phyloP scores from a whole-genome alignment of 257 asterid species.

The Plectranthus barbatus region DNA sequence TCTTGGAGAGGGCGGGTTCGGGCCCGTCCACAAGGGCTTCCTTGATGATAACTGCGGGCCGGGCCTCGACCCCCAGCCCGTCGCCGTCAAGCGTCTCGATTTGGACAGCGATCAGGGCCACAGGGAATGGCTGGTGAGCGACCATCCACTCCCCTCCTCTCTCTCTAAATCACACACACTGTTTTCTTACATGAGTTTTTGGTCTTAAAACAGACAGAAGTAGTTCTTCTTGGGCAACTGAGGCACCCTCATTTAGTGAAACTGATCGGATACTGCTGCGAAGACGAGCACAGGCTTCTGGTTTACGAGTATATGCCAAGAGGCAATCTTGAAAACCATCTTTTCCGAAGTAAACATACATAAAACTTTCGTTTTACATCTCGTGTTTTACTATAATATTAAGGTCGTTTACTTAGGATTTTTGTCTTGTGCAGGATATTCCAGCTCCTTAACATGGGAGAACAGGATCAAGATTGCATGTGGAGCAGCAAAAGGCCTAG shows the following conservation, averaged over 20 bases:
- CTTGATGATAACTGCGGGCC: conserved; percentile 49
- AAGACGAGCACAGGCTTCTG: conserved; percentile 70
- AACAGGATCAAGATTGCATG: conserved; percentile 61
- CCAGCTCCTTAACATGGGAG: conserved; percentile 53
- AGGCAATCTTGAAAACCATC: conserved; percentile 67
- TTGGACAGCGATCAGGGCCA: conserved; percentile 72
- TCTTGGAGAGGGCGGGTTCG: conserved; percentile 88
- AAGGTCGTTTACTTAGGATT: too few relatives aligned
- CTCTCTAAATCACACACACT: neutral
- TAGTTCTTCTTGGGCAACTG: conserved; percentile 71
- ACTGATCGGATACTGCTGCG: conserved; percentile 80
- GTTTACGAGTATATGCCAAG: conserved; percentile 77
- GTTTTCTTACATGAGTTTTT: neutral
- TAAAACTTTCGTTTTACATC: too few relatives aligned
- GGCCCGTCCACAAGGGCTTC: conserved; percentile 87
- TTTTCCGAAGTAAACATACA: conserved; percentile 47
- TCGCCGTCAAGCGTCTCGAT: conserved; percentile 73
- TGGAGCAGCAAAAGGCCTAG: conserved; percentile 74
- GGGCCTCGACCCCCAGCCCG: conserved; percentile 67
- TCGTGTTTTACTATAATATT: neutral
- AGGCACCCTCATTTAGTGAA: conserved; percentile 72
- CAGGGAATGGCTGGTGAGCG: conserved; percentile 85
- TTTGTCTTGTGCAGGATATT: conserved; percentile 30
- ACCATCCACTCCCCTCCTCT: neutral
- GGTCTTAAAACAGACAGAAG: conserved; percentile 46